Evolutionary conservation across 371 early-diverging fungal species (phyloP).

Genomic region (Parasitella parasitica): DNA sequence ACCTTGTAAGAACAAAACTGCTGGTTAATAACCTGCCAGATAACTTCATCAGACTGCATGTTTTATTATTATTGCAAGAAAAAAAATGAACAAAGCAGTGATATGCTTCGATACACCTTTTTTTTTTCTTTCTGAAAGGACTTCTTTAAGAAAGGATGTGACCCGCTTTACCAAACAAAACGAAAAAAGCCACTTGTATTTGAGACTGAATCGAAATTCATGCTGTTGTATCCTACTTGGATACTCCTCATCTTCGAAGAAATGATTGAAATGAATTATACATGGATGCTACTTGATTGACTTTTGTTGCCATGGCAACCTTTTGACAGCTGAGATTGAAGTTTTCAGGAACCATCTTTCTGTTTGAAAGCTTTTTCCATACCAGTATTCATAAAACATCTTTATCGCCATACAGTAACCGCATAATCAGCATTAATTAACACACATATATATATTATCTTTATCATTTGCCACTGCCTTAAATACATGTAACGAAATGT

Average conservation of each 20-base stretch:
- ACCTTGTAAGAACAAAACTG: constrained; percentile 94
- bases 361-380: no score
- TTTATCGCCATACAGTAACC: background rate
- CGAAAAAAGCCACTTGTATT: background rate
- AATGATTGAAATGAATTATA: no score
- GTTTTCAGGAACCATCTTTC: background rate
- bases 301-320: background rate
- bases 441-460: no score
- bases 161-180: background rate
- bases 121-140: constrained; percentile 1
- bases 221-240: background rate
- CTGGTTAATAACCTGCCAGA: constrained; percentile 89
- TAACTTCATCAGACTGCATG: constrained; percentile 59
- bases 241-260: no score
- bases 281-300: background rate
- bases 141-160: background rate
- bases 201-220: background rate
- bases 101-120: background rate
- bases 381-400: no score
- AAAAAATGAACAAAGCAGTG: background rate
- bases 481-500: no score
- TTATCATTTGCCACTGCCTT: no score
- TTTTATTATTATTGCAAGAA: background rate
- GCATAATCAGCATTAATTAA: no score
- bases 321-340: background rate